Evolutionary conservation across 1,284 basidiomycete species (phyloP).

Genomic region (Trichosporon sp.): DNA sequence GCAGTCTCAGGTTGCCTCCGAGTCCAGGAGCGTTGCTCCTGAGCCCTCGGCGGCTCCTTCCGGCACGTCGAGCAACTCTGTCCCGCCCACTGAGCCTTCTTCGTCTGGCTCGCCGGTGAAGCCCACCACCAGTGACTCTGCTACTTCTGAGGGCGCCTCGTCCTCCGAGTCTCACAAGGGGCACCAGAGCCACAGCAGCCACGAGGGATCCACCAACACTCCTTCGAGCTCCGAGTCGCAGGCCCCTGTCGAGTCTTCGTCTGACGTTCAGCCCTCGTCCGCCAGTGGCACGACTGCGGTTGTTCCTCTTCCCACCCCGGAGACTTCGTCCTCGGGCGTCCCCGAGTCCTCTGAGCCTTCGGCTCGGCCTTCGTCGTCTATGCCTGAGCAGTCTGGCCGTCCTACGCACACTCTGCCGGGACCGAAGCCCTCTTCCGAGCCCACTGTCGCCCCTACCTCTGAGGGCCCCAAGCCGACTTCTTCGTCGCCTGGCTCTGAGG

Average conservation of each 20-base stretch:
- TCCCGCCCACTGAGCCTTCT: neutral
- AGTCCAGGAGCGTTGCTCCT: neutral
- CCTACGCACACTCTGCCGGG: neutral
- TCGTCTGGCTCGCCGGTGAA: neutral
- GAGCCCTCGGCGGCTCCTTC: neutral
- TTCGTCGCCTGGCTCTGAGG: neutral
- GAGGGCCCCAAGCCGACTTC: neutral
- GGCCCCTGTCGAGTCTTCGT: neutral
- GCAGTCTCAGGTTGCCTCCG: neutral
- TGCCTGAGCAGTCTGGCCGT: neutral
- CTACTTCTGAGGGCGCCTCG: neutral
- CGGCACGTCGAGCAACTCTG: neutral
- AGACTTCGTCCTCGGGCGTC: neutral
- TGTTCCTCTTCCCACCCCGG: neutral
- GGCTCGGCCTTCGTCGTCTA: neutral
- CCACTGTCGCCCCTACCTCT: neutral
- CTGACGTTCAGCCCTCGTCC: neutral
- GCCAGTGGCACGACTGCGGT: neutral
- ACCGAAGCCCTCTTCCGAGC: neutral
- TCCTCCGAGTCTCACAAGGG: neutral
- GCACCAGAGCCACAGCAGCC: neutral
- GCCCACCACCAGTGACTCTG: neutral
- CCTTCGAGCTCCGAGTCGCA: neutral
- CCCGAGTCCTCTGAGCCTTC: neutral
- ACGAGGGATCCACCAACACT: neutral